Evolutionary conservation across 2,329 filamentous ascomycete genomes (phyloP).

Genomic region (Hortaea werneckii): DNA sequence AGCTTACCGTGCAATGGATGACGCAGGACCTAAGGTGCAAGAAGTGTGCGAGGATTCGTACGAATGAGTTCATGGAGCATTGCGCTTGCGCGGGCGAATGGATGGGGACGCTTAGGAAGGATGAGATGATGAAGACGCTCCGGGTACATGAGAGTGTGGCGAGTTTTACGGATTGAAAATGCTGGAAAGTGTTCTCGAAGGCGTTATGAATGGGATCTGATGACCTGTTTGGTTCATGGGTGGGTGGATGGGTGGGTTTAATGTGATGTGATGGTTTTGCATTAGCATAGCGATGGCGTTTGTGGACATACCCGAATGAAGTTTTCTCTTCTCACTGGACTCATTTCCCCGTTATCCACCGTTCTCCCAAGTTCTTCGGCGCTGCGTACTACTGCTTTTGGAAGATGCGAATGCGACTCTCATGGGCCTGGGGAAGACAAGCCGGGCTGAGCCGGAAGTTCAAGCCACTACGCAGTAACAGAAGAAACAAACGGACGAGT

Average conservation of each 20-base stretch:
- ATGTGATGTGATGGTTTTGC: background rate
- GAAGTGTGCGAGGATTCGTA: constrained; percentile 54
- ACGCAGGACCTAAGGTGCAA: constrained; percentile 85
- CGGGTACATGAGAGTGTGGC: constrained; percentile 66
- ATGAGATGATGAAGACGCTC: constrained; percentile 55
- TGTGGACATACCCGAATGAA: background rate
- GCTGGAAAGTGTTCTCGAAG: constrained; percentile 2
- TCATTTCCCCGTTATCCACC: no score
- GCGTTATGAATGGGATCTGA: constrained; percentile 4
- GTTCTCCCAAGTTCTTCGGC: no score
- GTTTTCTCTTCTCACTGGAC: no score
- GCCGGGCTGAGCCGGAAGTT: no score
- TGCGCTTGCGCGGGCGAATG: constrained; percentile 87
- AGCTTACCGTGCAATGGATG: constrained; percentile 66
- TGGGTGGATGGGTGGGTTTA: background rate
- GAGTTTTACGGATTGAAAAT: constrained; percentile 49
- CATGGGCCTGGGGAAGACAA: no score
- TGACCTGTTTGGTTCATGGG: background rate
- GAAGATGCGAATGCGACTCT: no score
- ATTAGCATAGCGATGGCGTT: constrained; percentile 8
- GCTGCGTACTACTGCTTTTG: no score
- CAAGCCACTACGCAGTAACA: no score
- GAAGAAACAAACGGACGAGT: no score
- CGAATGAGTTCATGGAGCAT: constrained; percentile 95
- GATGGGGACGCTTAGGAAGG: constrained; percentile 59